Conservation (phyloP, 1,139 yeast species). For the Blastobotrys petasosporus region DNA sequence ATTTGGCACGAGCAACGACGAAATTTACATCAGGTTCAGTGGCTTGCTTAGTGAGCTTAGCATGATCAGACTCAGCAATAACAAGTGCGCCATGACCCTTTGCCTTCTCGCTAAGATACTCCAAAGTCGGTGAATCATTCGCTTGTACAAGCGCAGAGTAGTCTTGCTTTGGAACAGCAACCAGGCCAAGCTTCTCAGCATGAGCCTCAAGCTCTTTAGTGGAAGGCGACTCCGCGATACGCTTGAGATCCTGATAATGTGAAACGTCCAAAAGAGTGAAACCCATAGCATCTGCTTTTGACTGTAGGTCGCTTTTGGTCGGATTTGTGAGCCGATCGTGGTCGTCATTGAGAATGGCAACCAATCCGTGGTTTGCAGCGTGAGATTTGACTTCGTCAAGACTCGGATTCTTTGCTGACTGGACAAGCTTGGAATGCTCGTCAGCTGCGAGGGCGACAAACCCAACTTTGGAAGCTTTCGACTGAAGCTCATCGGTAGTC, state of each 20-base stretch:
- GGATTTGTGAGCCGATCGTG: constrained; percentile 17
- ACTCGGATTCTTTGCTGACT: constrained; percentile 12
- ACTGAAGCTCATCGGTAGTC: constrained; percentile 31
- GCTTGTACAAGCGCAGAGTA: constrained; percentile 28
- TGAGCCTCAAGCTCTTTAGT: constrained; percentile 23
- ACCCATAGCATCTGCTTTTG: constrained; percentile 19
- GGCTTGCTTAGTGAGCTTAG: constrained; percentile 17
- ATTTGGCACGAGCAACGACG: constrained; percentile 19
- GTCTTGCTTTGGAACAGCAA: constrained; percentile 20
- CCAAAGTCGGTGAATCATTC: constrained; percentile 35
- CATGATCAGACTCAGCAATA: constrained; percentile 24
- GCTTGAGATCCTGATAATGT: constrained; percentile 20
- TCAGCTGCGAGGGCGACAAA: constrained; percentile 24
- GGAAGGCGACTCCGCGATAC: constrained; percentile 25
- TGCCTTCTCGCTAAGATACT: constrained; percentile 36
- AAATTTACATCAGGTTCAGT: constrained; percentile 25
- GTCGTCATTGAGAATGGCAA: constrained; percentile 15
- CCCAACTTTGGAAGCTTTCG: constrained; percentile 33
- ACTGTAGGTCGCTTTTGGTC: constrained; percentile 16
- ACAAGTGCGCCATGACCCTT: constrained; percentile 20
- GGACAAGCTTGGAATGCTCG: constrained; percentile 11
- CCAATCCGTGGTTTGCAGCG: constrained; percentile 18
- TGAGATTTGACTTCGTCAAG: constrained; percentile 17
- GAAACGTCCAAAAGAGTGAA: constrained; percentile 22
- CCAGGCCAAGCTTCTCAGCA: constrained; percentile 23